A percentile compares a stretch with the other conserved stretches of the same genome.
Conservation (phyloP, 495 filamentous ascomycete genomes). For the Penicillium silybi region DNA sequence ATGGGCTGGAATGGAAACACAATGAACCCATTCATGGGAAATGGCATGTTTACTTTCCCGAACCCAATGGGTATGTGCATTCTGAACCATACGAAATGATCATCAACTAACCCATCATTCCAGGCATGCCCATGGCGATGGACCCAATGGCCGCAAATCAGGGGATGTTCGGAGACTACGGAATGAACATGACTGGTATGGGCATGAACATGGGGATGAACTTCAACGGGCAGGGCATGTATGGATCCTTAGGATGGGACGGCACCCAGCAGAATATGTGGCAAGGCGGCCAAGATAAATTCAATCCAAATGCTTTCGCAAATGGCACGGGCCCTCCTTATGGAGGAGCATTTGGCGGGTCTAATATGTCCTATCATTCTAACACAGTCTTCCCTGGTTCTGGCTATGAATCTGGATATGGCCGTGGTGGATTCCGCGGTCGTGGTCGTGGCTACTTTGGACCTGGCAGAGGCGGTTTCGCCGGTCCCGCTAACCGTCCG, state of each 20-base stretch:
- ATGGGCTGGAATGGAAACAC: constrained; percentile 61
- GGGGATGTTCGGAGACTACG: constrained; percentile 83
- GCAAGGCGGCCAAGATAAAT: constrained; percentile 70
- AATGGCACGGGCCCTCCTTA: constrained; percentile 82
- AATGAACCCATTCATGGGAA: constrained; percentile 68
- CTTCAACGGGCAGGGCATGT: constrained; percentile 63
- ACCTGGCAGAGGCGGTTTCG: constrained; percentile 52
- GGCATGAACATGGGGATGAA: constrained; percentile 81
- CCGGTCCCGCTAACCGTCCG: constrained; percentile 37
- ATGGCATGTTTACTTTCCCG: constrained; percentile 67
- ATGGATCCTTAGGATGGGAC: constrained; percentile 58
- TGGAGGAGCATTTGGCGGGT: constrained; percentile 74
- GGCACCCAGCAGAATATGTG: constrained; percentile 59
- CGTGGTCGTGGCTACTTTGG: constrained; percentile 59
- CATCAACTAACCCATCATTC: constrained; percentile 10
- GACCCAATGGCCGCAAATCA: constrained; percentile 84
- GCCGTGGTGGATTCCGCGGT: constrained; percentile 59
- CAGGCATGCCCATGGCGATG: constrained; percentile 81
- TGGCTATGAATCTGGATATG: constrained; percentile 49
- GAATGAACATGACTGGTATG: constrained; percentile 92
- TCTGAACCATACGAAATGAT: not conserved
- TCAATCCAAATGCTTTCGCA: constrained; percentile 66
- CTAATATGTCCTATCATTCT: constrained; percentile 61
- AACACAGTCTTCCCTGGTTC: constrained; percentile 59
- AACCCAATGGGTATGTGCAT: constrained; percentile 70